Evolutionary conservation across 192 early-diverging fungal species (phyloP), one percentile per base, ranked within the genome.

Genomic region (Coemansia sp.): DNA sequence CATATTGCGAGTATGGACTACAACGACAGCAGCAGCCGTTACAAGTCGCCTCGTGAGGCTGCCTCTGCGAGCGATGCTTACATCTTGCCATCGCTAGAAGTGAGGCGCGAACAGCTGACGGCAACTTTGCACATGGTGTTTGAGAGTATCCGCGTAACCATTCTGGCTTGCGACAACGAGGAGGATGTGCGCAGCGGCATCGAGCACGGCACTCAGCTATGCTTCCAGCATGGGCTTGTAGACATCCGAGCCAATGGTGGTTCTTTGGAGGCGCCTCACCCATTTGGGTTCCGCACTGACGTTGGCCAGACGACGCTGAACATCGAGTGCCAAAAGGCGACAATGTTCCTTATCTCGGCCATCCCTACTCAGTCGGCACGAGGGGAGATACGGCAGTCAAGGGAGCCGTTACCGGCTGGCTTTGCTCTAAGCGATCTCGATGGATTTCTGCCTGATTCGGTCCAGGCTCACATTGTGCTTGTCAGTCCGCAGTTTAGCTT

Each of bases 131-230:
- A 50, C 21, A 55, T 76, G 46, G 39, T 42, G 41, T 84, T 84
- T 42, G 68, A 79, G 21, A 64, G 66, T 17, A 34, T 78, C n/a
- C 70, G 82, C 11, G 25, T 59, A 12, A 84, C 77, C 1, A 36
- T 79, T 23, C 38, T 79, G 74, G 76, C 74, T 6, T 71, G 77
- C 50, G 82, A 84, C 45, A 84, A 78, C 59, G 82, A 79, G 5
- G 82, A 84, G 62, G 82, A 84, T 45, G 71, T 71, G 38, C 70
- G 66, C 17, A 68, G 77, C 38, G 77, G 74, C 2, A 75, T 76
- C 48, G 77, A 84, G 42, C 82, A 84, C 53, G 82, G 82, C 27
- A 79, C 67, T 15, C 82, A 79, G 46, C 66, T 76, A 3, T 68
- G 73, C 44, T 45, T 84, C 17, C 11, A 32, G 1, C 29, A 50